phyloP scores from a whole-genome alignment of 2,329 filamentous ascomycete genomes.

The Ophiostoma fasciatum region DNA sequence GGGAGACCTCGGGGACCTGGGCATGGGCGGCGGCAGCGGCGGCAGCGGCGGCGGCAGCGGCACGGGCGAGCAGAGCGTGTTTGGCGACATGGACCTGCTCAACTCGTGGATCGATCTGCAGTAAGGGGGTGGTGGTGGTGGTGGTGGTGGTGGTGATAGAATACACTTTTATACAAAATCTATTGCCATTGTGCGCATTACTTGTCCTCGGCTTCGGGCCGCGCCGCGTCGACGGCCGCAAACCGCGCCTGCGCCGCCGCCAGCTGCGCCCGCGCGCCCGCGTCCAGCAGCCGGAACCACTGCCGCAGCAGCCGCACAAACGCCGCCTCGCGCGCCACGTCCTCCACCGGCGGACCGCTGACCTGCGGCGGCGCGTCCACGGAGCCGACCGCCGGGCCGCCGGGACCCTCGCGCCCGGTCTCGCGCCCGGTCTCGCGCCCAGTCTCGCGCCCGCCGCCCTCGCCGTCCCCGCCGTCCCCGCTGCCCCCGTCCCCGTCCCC shows the following conservation, averaged over 20 bases:
- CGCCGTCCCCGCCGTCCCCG: not conserved
- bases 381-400: not conserved
- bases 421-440: no score
- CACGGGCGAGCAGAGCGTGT: conserved; percentile 13
- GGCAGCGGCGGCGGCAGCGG: conserved; percentile 4
- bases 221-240: conserved; percentile 4
- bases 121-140: not conserved
- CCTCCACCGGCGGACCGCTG: conserved; percentile 44
- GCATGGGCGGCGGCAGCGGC: conserved; percentile 2
- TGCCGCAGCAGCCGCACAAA: conserved; percentile 33
- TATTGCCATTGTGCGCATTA: no score
- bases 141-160: no score
- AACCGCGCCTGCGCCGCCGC: conserved; percentile 30
- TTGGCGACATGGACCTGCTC: conserved; percentile 13
- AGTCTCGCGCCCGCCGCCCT: no score
- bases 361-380: conserved; percentile 29
- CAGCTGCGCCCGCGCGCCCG: conserved; percentile 29
- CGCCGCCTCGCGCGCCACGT: conserved; percentile 31
- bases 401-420: not conserved
- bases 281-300: conserved; percentile 35
- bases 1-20: conserved; percentile 7
- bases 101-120: conserved; percentile 13
- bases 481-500: not conserved
- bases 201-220: not conserved
- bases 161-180: no score